Base-by-base conservation (phyloP, 768 basidiomycete genomes). In the Russula vinacea region DNA sequence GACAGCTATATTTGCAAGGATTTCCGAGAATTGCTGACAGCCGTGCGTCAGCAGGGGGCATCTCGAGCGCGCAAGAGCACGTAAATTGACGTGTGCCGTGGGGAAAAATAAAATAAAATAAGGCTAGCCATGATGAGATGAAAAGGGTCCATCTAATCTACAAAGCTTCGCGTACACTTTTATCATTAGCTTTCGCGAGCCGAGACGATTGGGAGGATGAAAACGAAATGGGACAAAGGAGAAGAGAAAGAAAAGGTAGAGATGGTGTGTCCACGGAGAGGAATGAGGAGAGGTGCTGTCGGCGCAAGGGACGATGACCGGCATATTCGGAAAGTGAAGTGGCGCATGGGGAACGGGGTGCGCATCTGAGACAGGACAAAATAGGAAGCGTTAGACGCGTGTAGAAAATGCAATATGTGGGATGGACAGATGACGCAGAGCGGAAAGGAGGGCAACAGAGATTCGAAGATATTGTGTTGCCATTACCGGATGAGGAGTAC, bases 1-100 rank as follows among this genome's bases (percentile, higher is more conserved):
- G 49, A 55, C 58, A 35, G 17, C 58, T 10, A 60, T 65, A 60
- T 65, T 56, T 56, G 64, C 53, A 32, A 22, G 49, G 5, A 60
- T 60, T 65, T 56, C 64, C 58, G 44, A 53, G 44, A 55, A 55
- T 45, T 55, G 22, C 1, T 56, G 64, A 65, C 64, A 65, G 54
- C 58, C 19, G 37, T 47, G 63, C 52, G 39, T 59, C 58, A 64
- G 58, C 45, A 47, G 53, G 42, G 26, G 42, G 42, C 17, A 44
- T n/a, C 16, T 19, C 52, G 33, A 29, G 53, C 45, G 60, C 53
- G 53, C 53, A 29, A 47, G 42, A 22, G 62, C 47, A 62, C 62
- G 62, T 62, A 62, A 62, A 62, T 42, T 51, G 60, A 53, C 39
- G 42, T 51, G 54, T n/a, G 37, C 35, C 53, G 62, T 62, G 62